Percentiles rank a stretch among this genome's conserved stretches.
These are phyloP conservation scores for Aspergillus bertholletiae DNA, from an alignment of 495 filamentous ascomycete species.

Conservation along the genomic window DNA sequence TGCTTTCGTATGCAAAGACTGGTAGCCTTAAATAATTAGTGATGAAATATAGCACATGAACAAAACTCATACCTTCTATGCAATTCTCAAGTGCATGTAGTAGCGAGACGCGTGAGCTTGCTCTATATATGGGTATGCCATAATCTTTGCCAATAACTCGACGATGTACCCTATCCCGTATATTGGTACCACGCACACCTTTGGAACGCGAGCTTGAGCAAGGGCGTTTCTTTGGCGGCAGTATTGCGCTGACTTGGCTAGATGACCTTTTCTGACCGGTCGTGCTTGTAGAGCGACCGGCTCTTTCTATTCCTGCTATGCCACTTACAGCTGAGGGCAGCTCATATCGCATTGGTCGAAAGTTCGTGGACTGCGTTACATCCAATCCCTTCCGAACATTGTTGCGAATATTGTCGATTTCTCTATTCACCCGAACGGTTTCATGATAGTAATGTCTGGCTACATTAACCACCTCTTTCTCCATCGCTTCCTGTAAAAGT, in stretches of 20 bases:
- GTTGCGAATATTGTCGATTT: constrained; percentile 22
- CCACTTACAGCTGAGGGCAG: not conserved
- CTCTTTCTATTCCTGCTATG: not conserved
- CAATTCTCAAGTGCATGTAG: constrained; percentile 34
- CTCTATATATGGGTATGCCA: constrained; percentile 36
- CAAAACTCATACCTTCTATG: constrained; percentile 24
- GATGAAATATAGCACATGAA: not conserved
- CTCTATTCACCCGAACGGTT: constrained; percentile 20
- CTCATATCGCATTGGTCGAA: not conserved
- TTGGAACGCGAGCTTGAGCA: not conserved
- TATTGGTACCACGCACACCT: not conserved
- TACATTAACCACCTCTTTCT: constrained; percentile 25
- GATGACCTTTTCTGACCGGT: constrained; percentile 4
- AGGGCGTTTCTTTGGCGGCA: not conserved
- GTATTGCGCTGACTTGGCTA: not conserved
- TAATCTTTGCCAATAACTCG: constrained; percentile 37
- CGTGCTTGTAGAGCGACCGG: not conserved
- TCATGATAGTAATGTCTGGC: constrained; percentile 32
- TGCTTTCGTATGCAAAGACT: constrained; percentile 20
- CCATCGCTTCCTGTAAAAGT: constrained; percentile 24
- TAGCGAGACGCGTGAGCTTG: constrained; percentile 31
- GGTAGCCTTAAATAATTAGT: constrained; percentile 11
- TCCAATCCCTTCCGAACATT: constrained; percentile 29
- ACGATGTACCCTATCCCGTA: constrained; percentile 35
- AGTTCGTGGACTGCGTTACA: constrained; percentile 9